phyloP scores from a whole-genome alignment of 129 eudicot species.

The Arctium minus region DNA sequence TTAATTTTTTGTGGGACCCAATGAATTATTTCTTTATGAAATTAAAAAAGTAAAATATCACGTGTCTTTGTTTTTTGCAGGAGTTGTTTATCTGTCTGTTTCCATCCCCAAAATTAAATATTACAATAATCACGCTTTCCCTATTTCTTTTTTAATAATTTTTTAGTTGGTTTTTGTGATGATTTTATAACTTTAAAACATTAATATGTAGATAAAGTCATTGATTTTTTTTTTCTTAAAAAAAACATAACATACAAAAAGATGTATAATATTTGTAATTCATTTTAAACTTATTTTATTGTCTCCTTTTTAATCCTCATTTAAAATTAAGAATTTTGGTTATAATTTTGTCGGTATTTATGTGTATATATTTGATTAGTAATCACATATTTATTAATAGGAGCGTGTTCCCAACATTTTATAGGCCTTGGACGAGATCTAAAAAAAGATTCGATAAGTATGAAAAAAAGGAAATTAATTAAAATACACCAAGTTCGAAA shows the following conservation, averaged over 20 bases:
- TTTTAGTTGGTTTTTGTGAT: not conserved
- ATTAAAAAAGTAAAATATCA: not conserved
- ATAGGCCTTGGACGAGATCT: too few species aligned
- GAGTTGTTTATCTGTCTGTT: slow-evolving; percentile 25
- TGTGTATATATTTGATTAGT: too few species aligned
- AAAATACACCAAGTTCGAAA: too few species aligned
- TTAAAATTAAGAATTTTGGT: not conserved
- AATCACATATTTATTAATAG: too few species aligned
- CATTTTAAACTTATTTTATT: not conserved
- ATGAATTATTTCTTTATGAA: not conserved
- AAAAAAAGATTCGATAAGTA: too few species aligned
- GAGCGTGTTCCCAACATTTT: too few species aligned
- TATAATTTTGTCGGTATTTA: too few species aligned
- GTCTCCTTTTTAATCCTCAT: not conserved
- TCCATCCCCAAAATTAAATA: not conserved
- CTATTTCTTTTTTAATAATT: not conserved
- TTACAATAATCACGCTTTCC: not conserved
- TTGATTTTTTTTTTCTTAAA: not conserved
- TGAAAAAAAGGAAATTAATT: too few species aligned
- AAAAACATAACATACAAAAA: not conserved
- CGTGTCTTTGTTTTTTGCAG: not conserved
- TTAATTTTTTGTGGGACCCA: not conserved
- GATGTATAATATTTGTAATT: not conserved
- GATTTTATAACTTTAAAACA: not conserved
- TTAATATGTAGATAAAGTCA: not conserved